Conservation (phyloP, 495 filamentous ascomycete genomes). For the Cercophora scortea region DNA sequence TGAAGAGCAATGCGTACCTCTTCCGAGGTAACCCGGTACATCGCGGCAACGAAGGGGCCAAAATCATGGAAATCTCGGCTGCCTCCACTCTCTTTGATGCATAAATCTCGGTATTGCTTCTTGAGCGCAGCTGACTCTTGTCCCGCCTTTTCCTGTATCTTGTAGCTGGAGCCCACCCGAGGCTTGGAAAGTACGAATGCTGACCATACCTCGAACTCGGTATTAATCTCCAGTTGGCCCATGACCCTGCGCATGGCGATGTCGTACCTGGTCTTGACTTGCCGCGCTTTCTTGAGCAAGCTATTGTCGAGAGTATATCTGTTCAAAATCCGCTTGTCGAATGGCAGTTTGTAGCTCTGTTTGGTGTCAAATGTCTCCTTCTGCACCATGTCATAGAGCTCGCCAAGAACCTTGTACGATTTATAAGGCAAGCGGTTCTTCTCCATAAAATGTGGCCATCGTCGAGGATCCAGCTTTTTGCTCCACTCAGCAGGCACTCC, state of each 20-base stretch:
- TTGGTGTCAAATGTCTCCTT: conserved; percentile 51
- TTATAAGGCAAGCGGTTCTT: conserved; percentile 53
- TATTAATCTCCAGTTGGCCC: conserved; percentile 76
- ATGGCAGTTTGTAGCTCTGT: conserved; percentile 59
- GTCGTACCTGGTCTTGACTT: conserved; percentile 74
- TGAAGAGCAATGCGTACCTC: conserved; percentile 52
- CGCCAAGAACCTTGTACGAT: conserved; percentile 68
- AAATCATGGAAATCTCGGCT: conserved; percentile 46
- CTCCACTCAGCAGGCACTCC: conserved; percentile 65
- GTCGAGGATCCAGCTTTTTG: conserved; percentile 45
- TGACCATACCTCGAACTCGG: conserved; percentile 88
- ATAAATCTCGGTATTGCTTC: conserved; percentile 56
- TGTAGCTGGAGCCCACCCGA: conserved; percentile 63
- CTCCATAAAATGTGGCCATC: conserved; percentile 91
- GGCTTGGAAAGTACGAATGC: conserved; percentile 72
- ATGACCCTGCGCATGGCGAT: conserved; percentile 67
- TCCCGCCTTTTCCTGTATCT: conserved; percentile 75
- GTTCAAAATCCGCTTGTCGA: conserved; percentile 70
- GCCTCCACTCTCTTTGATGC: conserved; percentile 55
- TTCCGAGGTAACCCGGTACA: conserved; percentile 75
- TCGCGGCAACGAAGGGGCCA: conserved; percentile 69
- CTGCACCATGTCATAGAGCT: conserved; percentile 65
- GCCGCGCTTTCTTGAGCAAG: conserved; percentile 49
- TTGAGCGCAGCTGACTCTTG: conserved; percentile 54
- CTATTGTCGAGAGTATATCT: conserved; percentile 47